phyloP scores from a whole-genome alignment of 2,329 filamentous ascomycete species.

The Penicillium fuscoglaucum region DNA sequence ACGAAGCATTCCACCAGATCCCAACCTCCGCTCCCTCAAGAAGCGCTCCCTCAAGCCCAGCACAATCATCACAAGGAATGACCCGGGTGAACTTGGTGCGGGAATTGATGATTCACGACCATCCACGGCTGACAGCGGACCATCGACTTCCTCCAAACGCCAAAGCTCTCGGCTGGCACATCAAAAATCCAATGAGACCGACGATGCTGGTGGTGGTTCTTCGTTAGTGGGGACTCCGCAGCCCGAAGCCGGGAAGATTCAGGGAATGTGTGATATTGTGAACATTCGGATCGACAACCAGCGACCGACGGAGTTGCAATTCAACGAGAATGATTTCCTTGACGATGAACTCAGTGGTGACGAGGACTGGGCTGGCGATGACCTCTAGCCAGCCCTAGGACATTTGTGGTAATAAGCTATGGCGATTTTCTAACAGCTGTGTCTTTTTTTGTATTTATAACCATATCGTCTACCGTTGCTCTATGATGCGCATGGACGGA shows the following conservation, averaged over 20 bases:
- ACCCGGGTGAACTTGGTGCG: neutral
- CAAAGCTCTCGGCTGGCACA: constrained; percentile 43
- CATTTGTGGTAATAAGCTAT: constrained; percentile 26
- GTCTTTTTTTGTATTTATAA: neutral
- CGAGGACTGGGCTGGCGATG: constrained; percentile 61
- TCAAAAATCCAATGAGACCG: constrained; percentile 28
- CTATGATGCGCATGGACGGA: neutral
- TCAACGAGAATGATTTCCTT: constrained; percentile 60
- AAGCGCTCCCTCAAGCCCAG: constrained; percentile 13
- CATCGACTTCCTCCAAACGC: constrained; percentile 34
- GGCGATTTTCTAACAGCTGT: neutral
- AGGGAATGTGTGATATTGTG: constrained; percentile 61
- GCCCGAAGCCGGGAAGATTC: constrained; percentile 35
- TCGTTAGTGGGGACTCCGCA: constrained; percentile 1
- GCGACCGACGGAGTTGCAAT: constrained; percentile 59
- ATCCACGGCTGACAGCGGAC: constrained; percentile 16
- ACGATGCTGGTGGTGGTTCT: constrained; percentile 20
- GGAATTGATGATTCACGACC: constrained; percentile 12
- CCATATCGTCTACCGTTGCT: neutral
- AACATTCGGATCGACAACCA: constrained; percentile 63
- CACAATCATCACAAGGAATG: neutral
- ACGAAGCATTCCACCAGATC: constrained; percentile 33
- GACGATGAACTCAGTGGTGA: constrained; percentile 62
- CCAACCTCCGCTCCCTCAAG: constrained; percentile 28
- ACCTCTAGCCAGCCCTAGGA: constrained; percentile 28